Evolutionary conservation across 2,329 filamentous ascomycete species (phyloP), one percentile per base, ranked within the genome.

Genomic region (Diaporthe longicolla): DNA sequence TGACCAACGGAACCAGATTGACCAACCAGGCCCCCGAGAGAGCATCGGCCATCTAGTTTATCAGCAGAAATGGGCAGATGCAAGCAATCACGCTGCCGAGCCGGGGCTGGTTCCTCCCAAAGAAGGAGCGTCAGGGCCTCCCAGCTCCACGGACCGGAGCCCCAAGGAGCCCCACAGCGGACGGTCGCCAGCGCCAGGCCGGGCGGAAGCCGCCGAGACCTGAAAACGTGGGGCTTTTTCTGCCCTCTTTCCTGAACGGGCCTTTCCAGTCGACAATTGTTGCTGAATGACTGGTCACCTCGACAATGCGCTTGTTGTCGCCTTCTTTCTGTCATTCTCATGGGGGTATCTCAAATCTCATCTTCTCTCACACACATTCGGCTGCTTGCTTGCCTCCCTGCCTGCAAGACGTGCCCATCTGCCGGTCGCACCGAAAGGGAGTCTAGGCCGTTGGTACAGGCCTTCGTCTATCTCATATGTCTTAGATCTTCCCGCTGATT

Each of bases 161-260:
- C 43, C 69, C 32, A 43, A 52, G 45, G 57, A 54, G 55, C 69
- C 43, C 69, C 69, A 71, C 69, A 63, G 69, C 69, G 69, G 69
- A 52, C 69, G 69, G 69, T 61, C 57, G 69, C 69, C 69, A 71
- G 69, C 69, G 69, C 69, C 57, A 71, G 63, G 57, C 69, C 69
- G 69, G 55, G 57, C 69, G 69, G 69, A 71, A 71, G 55, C 69
- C 69, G 69, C 69, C 69, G 69, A 71, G 69, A 13, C 32, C 29
- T 52, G 45, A 48, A 19, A 66, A 32, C 63, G 63, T 66, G 63
- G 63, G 63, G 63, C 63, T 66, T 13, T 32, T 52, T 19, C 15
- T 48, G 29, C 10, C 54, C 21, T 50, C 10, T 7, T 37, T 35
- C 48, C 26, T 15, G 24, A 10, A 61, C 29, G 55, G 59, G 57